Conservation (phyloP, 305 asterid species). For the Fraxinus floribunda region DNA sequence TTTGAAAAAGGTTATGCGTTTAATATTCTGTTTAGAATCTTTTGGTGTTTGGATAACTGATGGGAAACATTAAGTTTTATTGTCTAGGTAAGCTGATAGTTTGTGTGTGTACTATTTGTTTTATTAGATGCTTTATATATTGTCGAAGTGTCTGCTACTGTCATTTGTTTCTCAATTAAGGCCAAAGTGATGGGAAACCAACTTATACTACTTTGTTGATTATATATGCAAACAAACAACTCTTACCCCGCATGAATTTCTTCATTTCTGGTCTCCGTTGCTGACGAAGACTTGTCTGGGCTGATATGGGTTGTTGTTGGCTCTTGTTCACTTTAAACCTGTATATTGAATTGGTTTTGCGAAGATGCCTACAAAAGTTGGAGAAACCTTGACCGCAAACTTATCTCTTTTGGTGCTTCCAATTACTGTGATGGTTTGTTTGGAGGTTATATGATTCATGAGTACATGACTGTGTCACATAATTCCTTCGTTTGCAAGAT, state of each 20-base stretch:
- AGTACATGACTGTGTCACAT: background rate
- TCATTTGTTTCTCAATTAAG: background rate
- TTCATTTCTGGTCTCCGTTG: background rate
- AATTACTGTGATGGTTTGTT: background rate
- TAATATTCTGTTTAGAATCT: background rate
- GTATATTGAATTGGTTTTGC: background rate
- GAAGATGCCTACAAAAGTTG: background rate
- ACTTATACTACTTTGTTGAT: background rate
- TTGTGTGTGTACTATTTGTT: background rate
- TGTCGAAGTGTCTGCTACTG: background rate
- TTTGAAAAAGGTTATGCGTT: background rate
- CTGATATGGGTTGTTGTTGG: background rate
- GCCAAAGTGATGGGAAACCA: background rate
- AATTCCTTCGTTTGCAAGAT: background rate
- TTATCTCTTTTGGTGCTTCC: background rate
- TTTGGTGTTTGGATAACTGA: background rate
- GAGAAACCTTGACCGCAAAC: background rate
- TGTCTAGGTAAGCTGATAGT: background rate
- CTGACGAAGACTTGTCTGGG: background rate
- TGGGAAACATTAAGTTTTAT: background rate
- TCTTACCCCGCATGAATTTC: background rate
- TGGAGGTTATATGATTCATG: background rate
- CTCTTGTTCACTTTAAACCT: background rate
- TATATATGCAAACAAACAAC: background rate
- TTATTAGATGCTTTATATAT: background rate